Base-by-base conservation (phyloP, 2,329 filamentous ascomycete species). In the Parascedosporium putredinis region DNA sequence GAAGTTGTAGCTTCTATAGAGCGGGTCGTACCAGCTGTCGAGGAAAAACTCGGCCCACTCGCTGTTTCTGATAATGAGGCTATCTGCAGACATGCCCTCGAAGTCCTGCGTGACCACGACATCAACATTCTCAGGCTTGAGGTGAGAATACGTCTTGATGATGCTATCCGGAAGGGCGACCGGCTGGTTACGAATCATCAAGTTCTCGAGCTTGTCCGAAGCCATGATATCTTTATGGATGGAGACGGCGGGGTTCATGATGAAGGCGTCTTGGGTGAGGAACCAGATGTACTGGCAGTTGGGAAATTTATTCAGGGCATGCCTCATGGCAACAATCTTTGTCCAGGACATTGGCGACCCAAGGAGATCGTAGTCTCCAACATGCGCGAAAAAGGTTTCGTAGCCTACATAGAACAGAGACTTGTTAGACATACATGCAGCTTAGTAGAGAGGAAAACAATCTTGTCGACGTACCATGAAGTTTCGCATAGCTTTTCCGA, bases 111-210 rank as follows among this genome's bases (percentile, higher is more conserved):
- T 85, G 33, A 96, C 64, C 34, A 96, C 76, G 12, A 97, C 73
- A 56, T 95, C 86, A 38, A 95, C 81, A 50, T 89, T 78, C 42
- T 85, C 74, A 31, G 82, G 83, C 54, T 80, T 81, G n/a, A 95
- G 71, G 61, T 95, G 84, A 14, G 78, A 72, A 62, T 95, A 95
- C 0, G 94, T 97, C 72, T 87, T 91, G 69, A 98, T 97, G 58
- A 98, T 90, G 68, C 88, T 95, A 67, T 96, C 88, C 0, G 94
- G 93, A 2, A 91, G 93, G 7, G 97, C 91, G 47, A 98, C 81
- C 5, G 93, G 81, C 49, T 83, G 76, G 64, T 95, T 86, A 63
- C 82, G 85, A 58, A 93, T 79, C 88, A 97, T 96, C 51, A 86
- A 64, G 20, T 72, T 73, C 60, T 94, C 85, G 45, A 98, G 74